Evolutionary conservation across 2,329 filamentous ascomycete species (phyloP).

Genomic region (Diaporthe amygdali): DNA sequence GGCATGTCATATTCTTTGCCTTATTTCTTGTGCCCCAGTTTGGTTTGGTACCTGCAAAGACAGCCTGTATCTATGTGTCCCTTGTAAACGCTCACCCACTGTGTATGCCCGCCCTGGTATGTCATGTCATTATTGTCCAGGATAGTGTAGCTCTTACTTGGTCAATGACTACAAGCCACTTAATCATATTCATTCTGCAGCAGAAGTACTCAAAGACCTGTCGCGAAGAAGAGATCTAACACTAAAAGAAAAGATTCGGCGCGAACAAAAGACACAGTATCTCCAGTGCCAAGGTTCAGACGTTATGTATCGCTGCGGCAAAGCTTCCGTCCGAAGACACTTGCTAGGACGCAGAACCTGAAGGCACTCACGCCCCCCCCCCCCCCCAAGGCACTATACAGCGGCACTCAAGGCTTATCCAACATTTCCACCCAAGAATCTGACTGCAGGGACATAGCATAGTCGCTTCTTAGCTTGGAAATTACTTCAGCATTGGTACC

Average conservation of each 20-base stretch:
- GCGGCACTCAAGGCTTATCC: neutral
- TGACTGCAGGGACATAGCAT: neutral
- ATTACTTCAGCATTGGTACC: neutral
- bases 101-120: neutral
- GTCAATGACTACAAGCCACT: neutral
- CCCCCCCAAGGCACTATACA: neutral
- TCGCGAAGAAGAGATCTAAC: neutral
- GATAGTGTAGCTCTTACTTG: neutral
- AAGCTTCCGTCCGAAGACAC: neutral
- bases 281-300: neutral
- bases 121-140: neutral
- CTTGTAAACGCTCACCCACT: neutral
- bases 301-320: neutral
- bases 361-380: neutral
- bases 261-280: no score
- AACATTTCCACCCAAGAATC: neutral
- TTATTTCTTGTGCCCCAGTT: neutral
- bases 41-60: neutral
- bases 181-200: neutral
- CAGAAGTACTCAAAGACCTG: neutral
- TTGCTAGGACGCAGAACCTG: neutral
- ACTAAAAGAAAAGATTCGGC: no score
- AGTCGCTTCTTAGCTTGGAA: neutral
- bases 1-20: neutral
- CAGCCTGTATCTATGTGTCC: neutral